Percentiles rank a stretch among this genome's conserved stretches.
phyloP scores from a whole-genome alignment of 1,284 basidiomycete genomes.

The Peniophora sp. region DNA sequence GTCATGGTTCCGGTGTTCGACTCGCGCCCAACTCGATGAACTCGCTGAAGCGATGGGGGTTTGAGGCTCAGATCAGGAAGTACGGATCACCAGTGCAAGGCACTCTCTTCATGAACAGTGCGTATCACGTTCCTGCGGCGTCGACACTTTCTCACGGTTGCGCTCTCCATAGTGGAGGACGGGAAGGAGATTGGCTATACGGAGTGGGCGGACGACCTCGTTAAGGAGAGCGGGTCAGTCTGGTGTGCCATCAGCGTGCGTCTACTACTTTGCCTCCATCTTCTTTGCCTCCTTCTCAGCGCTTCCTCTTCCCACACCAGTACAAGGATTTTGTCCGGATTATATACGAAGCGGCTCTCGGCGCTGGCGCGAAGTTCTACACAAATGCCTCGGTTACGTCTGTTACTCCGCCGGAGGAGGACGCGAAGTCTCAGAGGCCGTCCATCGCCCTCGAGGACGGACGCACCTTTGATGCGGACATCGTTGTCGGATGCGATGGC shows the following conservation, averaged over 20 bases:
- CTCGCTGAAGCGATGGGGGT: neutral
- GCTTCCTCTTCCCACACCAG: neutral
- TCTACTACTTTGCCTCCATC: neutral
- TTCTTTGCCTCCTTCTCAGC: neutral
- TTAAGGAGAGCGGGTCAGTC: neutral
- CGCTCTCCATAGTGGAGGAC: neutral
- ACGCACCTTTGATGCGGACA: slow-evolving; percentile 27
- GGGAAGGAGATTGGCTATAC: neutral
- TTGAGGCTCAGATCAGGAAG: neutral
- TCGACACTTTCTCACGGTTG: neutral
- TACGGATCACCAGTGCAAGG: neutral
- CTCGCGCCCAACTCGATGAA: neutral
- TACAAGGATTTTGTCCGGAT: neutral
- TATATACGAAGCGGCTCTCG: neutral
- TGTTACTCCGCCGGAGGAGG: too few relatives aligned
- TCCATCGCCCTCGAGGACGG: slow-evolving; percentile 26
- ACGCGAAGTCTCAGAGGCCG: neutral
- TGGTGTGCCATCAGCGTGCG: neutral
- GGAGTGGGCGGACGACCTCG: neutral
- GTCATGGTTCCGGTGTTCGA: neutral
- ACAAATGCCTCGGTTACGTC: neutral
- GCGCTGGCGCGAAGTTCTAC: neutral
- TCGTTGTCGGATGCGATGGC: slow-evolving; percentile 34
- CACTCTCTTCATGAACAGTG: neutral
- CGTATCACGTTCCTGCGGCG: neutral